Conservation (phyloP, 208 protist genomes). For the Trypanosoma platydactyli region DNA sequence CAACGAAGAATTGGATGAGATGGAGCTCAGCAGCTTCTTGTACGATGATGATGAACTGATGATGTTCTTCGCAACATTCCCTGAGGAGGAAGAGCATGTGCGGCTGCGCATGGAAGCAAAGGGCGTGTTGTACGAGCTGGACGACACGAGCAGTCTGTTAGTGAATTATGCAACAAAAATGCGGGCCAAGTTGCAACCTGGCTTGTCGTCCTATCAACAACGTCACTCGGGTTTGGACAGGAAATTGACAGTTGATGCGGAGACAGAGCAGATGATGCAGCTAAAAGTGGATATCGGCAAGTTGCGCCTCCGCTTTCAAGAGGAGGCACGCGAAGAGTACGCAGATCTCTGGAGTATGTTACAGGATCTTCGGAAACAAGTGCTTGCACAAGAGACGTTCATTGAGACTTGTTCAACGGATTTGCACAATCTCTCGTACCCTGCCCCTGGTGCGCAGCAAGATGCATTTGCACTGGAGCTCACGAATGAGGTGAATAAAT, state of each 20-base stretch:
- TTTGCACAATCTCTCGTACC: conserved; percentile 53
- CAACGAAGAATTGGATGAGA: neutral
- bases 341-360: conserved; percentile 49
- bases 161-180: conserved; percentile 22
- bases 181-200: conserved; percentile 3
- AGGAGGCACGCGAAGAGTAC: conserved; percentile 61
- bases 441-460: conserved; percentile 27
- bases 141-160: conserved; percentile 16
- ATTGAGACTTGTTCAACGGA: conserved; percentile 49
- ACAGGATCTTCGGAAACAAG: conserved; percentile 42
- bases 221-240: neutral
- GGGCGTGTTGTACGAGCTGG: conserved; percentile 43
- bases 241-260: neutral
- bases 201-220: neutral
- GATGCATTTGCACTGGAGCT: conserved; percentile 74
- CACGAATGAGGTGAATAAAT: conserved; percentile 65
- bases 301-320: conserved; percentile 49
- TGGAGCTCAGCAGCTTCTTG: conserved; percentile 27
- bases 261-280: conserved; percentile 34
- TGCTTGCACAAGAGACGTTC: conserved; percentile 41
- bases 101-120: conserved; percentile 61
- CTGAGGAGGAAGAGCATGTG: conserved; percentile 63
- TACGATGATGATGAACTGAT: conserved; percentile 42
- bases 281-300: conserved; percentile 44
- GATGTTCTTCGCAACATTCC: conserved; percentile 62